A percentile compares a stretch with the other conserved stretches of the same genome.
These are phyloP conservation scores for Vitis amurensis DNA, from an alignment of 164 flowering plant species.

Conservation along the genomic window DNA sequence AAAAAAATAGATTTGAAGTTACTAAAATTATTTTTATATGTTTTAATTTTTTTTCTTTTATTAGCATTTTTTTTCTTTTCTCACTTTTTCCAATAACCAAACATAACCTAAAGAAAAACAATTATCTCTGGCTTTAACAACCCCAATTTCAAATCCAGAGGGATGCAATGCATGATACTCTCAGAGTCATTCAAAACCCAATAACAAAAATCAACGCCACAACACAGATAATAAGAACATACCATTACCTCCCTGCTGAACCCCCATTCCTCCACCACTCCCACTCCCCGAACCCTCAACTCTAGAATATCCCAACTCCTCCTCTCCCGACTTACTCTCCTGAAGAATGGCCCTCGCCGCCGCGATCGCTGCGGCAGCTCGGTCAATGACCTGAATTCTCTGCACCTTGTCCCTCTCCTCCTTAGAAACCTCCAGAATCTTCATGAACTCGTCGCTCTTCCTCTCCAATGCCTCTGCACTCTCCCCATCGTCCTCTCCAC, in stretches of 20 bases:
- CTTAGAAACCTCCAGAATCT: slow-evolving; percentile 63
- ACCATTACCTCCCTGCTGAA: slow-evolving; percentile 18
- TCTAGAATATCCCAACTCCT: background rate
- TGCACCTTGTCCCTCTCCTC: slow-evolving; percentile 87
- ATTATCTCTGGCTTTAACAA: too few relatives aligned
- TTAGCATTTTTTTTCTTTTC: too few relatives aligned
- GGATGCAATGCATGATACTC: background rate
- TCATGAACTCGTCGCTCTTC: slow-evolving; percentile 66
- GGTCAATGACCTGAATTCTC: slow-evolving; percentile 84
- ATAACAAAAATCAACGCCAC: background rate
- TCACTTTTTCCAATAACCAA: too few relatives aligned
- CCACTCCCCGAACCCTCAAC: background rate
- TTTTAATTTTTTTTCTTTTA: too few relatives aligned
- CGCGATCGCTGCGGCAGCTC: slow-evolving; percentile 91
- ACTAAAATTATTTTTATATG: too few relatives aligned
- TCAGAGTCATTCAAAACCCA: background rate
- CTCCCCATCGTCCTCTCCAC: slow-evolving; percentile 3
- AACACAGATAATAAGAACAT: background rate
- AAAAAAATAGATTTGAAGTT: too few relatives aligned
- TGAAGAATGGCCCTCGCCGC: slow-evolving; percentile 67
- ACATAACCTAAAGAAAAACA: too few relatives aligned
- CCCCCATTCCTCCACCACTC: background rate
- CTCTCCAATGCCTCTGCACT: slow-evolving; percentile 48
- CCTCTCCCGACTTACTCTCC: slow-evolving; percentile 27
- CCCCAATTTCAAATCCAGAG: background rate